phyloP scores from a whole-genome alignment of 116 monocot species.

The Posidonia oceanica region DNA sequence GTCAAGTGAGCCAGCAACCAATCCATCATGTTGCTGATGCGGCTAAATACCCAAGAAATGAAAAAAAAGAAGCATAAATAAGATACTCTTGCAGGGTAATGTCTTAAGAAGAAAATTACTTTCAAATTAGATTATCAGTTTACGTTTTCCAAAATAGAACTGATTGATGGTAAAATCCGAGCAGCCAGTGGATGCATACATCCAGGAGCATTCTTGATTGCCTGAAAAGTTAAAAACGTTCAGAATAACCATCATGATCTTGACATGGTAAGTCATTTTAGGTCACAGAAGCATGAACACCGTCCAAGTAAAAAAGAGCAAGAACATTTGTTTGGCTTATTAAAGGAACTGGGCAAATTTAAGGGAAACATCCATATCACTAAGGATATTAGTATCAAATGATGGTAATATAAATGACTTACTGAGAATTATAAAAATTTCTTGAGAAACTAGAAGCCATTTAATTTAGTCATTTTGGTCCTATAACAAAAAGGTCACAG shows the following conservation, averaged over 20 bases:
- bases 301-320: too few relatives aligned
- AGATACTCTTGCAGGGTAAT: not conserved
- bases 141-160: slow-evolving; percentile 60
- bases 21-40: slow-evolving; percentile 48
- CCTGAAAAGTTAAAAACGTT: slow-evolving; percentile 33
- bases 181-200: slow-evolving; percentile 61
- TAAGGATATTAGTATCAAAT: too few relatives aligned
- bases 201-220: slow-evolving; percentile 93
- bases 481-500: too few relatives aligned
- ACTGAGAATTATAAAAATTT: too few relatives aligned
- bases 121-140: slow-evolving; percentile 6
- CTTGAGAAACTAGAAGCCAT: too few relatives aligned
- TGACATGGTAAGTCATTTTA: not conserved
- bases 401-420: too few relatives aligned
- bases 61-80: not conserved
- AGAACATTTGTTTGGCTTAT: too few relatives aligned
- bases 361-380: too few relatives aligned
- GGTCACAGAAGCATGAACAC: not conserved
- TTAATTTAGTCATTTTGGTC: too few relatives aligned
- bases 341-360: too few relatives aligned
- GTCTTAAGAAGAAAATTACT: not conserved
- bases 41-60: slow-evolving; percentile 35
- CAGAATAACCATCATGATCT: not conserved
- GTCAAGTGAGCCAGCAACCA: slow-evolving; percentile 92
- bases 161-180: slow-evolving; percentile 73